phyloP scores from a whole-genome alignment of 2,329 filamentous ascomycete genomes.

The Septoria petroselini region DNA sequence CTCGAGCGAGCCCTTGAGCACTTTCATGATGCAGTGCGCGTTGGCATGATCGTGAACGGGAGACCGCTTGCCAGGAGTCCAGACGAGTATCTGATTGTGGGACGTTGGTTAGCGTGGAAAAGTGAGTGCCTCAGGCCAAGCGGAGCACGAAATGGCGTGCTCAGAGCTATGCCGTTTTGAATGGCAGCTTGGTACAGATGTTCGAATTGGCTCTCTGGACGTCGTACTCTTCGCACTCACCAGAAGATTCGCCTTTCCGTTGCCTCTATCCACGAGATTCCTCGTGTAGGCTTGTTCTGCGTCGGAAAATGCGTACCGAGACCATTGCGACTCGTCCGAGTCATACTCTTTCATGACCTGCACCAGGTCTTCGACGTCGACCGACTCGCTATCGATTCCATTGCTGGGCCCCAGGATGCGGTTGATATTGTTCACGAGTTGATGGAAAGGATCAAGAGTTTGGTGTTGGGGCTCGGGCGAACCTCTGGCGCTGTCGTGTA shows the following conservation, averaged over 20 bases:
- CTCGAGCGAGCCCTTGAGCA: constrained; percentile 71
- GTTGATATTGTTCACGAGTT: constrained; percentile 58
- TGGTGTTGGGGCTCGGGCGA: constrained; percentile 24
- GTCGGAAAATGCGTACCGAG: constrained; percentile 71
- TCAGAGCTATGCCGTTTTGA: constrained; percentile 14
- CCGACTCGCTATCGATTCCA: constrained; percentile 75
- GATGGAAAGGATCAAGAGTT: constrained; percentile 25
- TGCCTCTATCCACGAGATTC: constrained; percentile 86
- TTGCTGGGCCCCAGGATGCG: constrained; percentile 73
- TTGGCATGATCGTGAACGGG: constrained; percentile 78
- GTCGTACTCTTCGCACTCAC: constrained; percentile 46
- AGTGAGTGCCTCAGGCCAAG: background rate
- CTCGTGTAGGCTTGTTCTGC: constrained; percentile 70
- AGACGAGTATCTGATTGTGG: constrained; percentile 64
- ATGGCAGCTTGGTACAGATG: background rate
- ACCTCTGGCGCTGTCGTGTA: constrained; percentile 33
- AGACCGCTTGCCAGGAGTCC: constrained; percentile 78
- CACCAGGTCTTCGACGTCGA: constrained; percentile 70
- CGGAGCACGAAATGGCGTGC: constrained; percentile 12
- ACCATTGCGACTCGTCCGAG: constrained; percentile 69
- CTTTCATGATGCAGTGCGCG: constrained; percentile 89
- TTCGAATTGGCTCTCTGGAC: constrained; percentile 1
- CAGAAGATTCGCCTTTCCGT: constrained; percentile 69
- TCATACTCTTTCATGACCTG: constrained; percentile 71
- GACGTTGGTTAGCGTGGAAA: constrained; percentile 2